Conservation (phyloP, 176 grass and related monocot genomes). For the Oryza australiensis region DNA sequence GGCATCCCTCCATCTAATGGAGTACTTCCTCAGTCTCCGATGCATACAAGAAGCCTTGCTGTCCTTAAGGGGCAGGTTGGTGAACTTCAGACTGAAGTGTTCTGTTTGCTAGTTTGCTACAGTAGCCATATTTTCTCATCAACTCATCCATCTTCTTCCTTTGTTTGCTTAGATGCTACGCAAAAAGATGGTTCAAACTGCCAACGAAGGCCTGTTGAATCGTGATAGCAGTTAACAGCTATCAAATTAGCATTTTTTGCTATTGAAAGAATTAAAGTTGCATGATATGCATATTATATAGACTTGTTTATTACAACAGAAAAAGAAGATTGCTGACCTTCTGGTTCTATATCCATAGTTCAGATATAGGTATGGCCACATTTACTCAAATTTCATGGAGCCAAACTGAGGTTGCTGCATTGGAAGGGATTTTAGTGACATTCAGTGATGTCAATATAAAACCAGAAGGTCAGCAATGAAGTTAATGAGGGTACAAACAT, state of each 20-base stretch:
- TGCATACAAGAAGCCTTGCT: constrained; percentile 94
- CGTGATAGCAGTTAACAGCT: constrained; percentile 54
- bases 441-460: background rate
- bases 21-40: constrained; percentile 94
- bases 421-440: background rate
- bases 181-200: constrained; percentile 83
- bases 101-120: background rate
- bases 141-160: constrained; percentile 13
- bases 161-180: constrained; percentile 55
- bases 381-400: too few relatives aligned
- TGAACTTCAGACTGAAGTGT: constrained; percentile 29
- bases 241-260: background rate
- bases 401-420: background rate
- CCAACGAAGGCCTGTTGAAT: constrained; percentile 61
- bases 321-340: too few relatives aligned
- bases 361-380: too few relatives aligned
- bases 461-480: background rate
- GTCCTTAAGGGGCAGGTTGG: constrained; percentile 86
- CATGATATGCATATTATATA: too few relatives aligned
- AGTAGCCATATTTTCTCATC: background rate
- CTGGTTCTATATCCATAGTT: too few relatives aligned
- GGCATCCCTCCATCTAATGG: constrained; percentile 96
- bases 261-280: background rate
- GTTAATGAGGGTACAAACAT: background rate
- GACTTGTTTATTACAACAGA: too few relatives aligned